A percentile compares a stretch with the other conserved stretches of the same genome.
Conservation (phyloP, 2,329 filamentous ascomycete genomes). For the Cryphonectria japonica region DNA sequence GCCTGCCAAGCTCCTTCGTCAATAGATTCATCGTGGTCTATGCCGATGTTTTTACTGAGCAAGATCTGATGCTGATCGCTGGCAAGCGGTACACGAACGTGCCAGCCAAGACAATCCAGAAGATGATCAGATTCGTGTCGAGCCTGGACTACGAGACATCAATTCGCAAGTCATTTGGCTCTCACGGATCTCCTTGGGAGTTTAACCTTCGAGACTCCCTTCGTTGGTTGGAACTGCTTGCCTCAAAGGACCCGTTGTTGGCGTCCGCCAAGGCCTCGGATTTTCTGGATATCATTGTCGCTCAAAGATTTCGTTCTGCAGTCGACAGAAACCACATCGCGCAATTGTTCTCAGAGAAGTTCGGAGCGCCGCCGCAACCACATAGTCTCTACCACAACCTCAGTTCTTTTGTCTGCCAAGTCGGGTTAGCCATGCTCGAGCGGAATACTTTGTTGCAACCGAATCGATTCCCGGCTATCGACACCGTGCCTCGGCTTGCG, state of each 20-base stretch:
- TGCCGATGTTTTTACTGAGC: conserved; percentile 81
- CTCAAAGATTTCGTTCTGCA: conserved; percentile 80
- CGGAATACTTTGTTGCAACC: conserved; percentile 62
- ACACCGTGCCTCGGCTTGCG: conserved; percentile 61
- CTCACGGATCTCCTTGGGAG: conserved; percentile 83
- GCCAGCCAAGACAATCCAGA: conserved; percentile 59
- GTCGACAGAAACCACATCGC: conserved; percentile 69
- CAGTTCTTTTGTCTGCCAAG: conserved; percentile 68
- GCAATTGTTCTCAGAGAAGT: conserved; percentile 67
- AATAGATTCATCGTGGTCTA: conserved; percentile 99
- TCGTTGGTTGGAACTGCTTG: conserved; percentile 79
- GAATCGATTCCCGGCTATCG: conserved; percentile 53
- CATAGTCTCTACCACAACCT: conserved; percentile 76
- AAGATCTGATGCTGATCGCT: conserved; percentile 84
- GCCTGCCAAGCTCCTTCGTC: conserved; percentile 91
- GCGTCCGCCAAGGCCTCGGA: conserved; percentile 65
- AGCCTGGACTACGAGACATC: conserved; percentile 74
- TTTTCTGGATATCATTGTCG: conserved; percentile 80
- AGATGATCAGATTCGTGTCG: conserved; percentile 79
- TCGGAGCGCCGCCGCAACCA: conserved; percentile 53
- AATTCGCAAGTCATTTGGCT: conserved; percentile 60
- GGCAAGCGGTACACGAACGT: conserved; percentile 73
- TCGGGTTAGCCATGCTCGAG: conserved; percentile 74
- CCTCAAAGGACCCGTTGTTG: conserved; percentile 63
- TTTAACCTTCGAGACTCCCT: conserved; percentile 92